These are phyloP conservation scores for Bonia amplexicaulis DNA, from an alignment of 176 grass and related monocot genomes.

Conservation along the genomic window DNA sequence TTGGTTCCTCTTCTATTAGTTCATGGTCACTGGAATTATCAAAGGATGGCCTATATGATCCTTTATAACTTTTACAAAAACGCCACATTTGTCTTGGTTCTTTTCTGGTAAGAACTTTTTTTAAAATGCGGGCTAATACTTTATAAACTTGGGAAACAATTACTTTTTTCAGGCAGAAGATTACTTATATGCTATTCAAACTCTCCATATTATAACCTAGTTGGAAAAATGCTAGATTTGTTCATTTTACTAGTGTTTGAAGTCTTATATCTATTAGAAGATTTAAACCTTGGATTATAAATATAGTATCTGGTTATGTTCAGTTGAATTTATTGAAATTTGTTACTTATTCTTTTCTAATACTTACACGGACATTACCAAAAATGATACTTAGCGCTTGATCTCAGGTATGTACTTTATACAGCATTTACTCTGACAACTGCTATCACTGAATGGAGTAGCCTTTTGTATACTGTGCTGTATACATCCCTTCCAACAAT, in stretches of 20 bases:
- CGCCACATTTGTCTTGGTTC: constrained; percentile 74
- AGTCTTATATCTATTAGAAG: not conserved
- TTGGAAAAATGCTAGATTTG: not conserved
- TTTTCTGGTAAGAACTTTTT: constrained; percentile 73
- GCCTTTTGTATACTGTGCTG: constrained; percentile 75
- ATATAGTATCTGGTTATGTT: not conserved
- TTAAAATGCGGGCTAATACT: not conserved
- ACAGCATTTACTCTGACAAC: constrained; percentile 72
- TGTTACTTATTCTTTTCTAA: not conserved
- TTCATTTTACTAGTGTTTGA: not conserved
- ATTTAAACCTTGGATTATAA: not conserved
- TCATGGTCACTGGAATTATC: constrained; percentile 97
- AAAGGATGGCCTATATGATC: constrained; percentile 88
- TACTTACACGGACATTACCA: not conserved
- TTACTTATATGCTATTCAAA: not conserved
- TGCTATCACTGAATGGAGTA: constrained; percentile 81
- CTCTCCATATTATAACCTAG: not conserved
- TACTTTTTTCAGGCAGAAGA: not conserved
- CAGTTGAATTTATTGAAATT: constrained; percentile 2
- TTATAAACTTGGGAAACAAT: constrained; percentile 2
- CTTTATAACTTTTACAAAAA: constrained; percentile 97
- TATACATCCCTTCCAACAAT: constrained; percentile 90
- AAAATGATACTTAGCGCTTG: constrained; percentile 21
- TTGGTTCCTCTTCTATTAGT: constrained; percentile 80
- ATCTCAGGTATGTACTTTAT: constrained; percentile 79